Conservation (phyloP, 345 rosid species). For the Trapa bicornis region DNA sequence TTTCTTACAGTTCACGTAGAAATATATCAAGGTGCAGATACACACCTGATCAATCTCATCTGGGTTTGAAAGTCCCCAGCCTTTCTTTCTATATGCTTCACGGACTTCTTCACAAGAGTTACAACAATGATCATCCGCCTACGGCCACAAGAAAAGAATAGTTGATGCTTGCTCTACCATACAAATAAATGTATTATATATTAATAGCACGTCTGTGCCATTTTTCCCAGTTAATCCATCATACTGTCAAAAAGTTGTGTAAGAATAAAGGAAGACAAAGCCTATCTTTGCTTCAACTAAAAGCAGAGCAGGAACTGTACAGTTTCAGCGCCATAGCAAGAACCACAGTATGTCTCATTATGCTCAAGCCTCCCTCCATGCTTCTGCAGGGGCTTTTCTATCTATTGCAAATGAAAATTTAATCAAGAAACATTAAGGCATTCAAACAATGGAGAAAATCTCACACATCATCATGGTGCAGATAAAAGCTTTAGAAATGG, state of each 20-base stretch:
- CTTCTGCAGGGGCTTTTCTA: constrained; percentile 82
- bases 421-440: constrained; percentile 2
- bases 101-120: constrained; percentile 87
- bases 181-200: background rate
- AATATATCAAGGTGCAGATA: background rate
- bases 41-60: constrained; percentile 82
- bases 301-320: constrained; percentile 25
- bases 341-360: constrained; percentile 91
- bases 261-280: background rate
- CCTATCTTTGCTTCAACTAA: background rate
- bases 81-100: constrained; percentile 90
- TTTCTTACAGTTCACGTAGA: background rate
- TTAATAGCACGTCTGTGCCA: background rate
- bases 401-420: constrained; percentile 29
- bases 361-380: constrained; percentile 98
- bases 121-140: constrained; percentile 82
- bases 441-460: background rate
- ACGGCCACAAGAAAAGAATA: constrained; percentile 4
- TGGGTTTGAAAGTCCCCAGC: constrained; percentile 80
- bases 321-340: constrained; percentile 84
- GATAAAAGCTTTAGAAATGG: too few relatives aligned
- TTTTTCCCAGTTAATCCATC: background rate
- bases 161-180: background rate
- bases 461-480: background rate
- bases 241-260: background rate